These are phyloP conservation scores for Pisolithus albus DNA, from an alignment of 768 basidiomycete genomes.

Conservation along the genomic window DNA sequence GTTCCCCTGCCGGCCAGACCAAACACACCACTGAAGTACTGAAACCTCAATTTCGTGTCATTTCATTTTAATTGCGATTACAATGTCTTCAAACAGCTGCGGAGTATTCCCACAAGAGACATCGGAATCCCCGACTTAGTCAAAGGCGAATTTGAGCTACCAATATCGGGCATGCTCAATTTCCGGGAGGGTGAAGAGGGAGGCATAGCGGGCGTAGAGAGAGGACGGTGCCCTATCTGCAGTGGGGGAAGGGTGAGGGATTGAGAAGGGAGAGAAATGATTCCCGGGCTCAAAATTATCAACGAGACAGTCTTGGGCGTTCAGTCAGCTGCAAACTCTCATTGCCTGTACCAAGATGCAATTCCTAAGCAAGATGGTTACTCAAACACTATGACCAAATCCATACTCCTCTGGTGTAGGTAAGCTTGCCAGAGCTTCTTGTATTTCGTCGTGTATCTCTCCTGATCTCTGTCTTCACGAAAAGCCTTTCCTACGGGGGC, in stretches of 20 bases:
- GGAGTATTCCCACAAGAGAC: conserved; percentile 19
- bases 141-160: conserved; percentile 85
- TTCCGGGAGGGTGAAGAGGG: conserved; percentile 39
- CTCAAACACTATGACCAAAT: conserved; percentile 31
- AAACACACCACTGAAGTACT: no score
- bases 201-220: conserved; percentile 42
- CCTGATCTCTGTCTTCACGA: not conserved
- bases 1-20: no score
- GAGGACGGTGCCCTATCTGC: conserved; percentile 67
- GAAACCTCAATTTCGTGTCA: no score
- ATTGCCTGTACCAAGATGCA: no score
- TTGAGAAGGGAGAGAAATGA: conserved; percentile 56
- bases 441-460: conserved; percentile 20
- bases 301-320: no score
- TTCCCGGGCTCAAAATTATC: no score
- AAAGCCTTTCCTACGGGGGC: conserved; percentile 34
- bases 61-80: no score
- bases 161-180: conserved; percentile 83
- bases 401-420: conserved; percentile 30
- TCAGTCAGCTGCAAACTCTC: no score
- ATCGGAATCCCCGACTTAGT: conserved; percentile 41
- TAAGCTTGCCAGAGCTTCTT: conserved; percentile 33
- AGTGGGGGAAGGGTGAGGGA: conserved; percentile 66
- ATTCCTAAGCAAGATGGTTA: conserved; percentile 1
- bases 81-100: conserved; percentile 52